Evolutionary conservation across 345 rosid species (phyloP).

Genomic region (Citrus mangshanensis): DNA sequence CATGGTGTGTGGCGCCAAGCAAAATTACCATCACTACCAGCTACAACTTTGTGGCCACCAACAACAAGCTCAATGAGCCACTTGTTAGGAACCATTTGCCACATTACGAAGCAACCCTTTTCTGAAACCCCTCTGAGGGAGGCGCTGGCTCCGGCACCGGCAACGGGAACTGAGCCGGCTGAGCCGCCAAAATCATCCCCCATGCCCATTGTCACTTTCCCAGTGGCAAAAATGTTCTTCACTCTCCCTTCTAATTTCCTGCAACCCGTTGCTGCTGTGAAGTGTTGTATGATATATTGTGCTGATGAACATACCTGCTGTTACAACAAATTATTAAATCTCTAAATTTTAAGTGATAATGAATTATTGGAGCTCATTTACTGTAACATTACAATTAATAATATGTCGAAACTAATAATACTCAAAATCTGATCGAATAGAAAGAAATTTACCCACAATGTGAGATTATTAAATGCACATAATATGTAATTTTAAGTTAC

Average conservation of each 20-base stretch:
- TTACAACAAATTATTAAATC: background rate
- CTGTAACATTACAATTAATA: no score
- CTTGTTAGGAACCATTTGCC: constrained; percentile 94
- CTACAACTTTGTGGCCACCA: constrained; percentile 72
- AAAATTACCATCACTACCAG: constrained; percentile 79
- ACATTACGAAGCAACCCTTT: constrained; percentile 95
- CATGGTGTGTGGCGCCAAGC: constrained; percentile 98
- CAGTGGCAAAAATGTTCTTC: constrained; percentile 77
- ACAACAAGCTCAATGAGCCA: constrained; percentile 89
- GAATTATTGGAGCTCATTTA: no score
- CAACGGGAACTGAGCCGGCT: constrained; percentile 25
- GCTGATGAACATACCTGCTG: constrained; percentile 88
- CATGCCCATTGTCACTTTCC: constrained; percentile 81
- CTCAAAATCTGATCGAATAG: no score
- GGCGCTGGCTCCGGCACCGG: constrained; percentile 13
- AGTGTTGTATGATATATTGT: constrained; percentile 90
- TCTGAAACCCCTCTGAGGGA: constrained; percentile 30
- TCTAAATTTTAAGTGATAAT: no score
- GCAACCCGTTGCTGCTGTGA: constrained; percentile 94
- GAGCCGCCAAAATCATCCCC: constrained; percentile 57
- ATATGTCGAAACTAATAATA: no score
- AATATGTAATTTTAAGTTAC: no score
- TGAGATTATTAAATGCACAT: no score
- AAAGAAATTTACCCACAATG: no score
- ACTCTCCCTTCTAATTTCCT: constrained; percentile 62